phyloP scores from a whole-genome alignment of 208 protist genomes.

The Lotmaria passim region DNA sequence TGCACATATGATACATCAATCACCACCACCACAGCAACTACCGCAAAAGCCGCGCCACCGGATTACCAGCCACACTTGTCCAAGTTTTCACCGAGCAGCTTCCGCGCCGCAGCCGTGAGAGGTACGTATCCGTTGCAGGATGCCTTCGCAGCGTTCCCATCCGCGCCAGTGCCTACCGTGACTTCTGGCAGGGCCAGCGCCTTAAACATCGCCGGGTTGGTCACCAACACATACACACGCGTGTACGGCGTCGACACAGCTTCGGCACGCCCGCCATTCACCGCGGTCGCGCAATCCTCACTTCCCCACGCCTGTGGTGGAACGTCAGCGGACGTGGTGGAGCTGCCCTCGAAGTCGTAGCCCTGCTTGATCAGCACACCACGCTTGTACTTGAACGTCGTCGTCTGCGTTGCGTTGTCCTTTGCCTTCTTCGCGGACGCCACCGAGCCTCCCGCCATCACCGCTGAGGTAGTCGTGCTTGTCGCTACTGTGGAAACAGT shows the following conservation, averaged over 20 bases:
- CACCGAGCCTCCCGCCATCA: too few relatives aligned
- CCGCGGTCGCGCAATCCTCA: background rate
- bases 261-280: background rate
- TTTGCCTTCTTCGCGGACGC: background rate
- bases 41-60: background rate
- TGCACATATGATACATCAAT: background rate
- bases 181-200: slow-evolving; percentile 18
- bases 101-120: slow-evolving; percentile 34
- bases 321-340: background rate
- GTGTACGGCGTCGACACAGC: background rate
- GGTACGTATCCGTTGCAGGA: slow-evolving; percentile 39
- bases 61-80: slow-evolving; percentile 51
- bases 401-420: slow-evolving; percentile 32
- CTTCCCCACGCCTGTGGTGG: slow-evolving; percentile 16
- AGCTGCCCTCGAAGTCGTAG: slow-evolving; percentile 41
- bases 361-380: slow-evolving; percentile 40
- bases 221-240: slow-evolving; percentile 54
- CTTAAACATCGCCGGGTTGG: slow-evolving; percentile 25
- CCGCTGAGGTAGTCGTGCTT: too few relatives aligned
- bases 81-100: slow-evolving; percentile 36
- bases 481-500: too few relatives aligned
- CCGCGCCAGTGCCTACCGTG: background rate
- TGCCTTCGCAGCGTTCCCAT: background rate
- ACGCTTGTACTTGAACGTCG: slow-evolving; percentile 67
- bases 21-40: background rate